Evolutionary conservation across 495 filamentous ascomycete species (phyloP).

Genomic region (Penicillium taxi): DNA sequence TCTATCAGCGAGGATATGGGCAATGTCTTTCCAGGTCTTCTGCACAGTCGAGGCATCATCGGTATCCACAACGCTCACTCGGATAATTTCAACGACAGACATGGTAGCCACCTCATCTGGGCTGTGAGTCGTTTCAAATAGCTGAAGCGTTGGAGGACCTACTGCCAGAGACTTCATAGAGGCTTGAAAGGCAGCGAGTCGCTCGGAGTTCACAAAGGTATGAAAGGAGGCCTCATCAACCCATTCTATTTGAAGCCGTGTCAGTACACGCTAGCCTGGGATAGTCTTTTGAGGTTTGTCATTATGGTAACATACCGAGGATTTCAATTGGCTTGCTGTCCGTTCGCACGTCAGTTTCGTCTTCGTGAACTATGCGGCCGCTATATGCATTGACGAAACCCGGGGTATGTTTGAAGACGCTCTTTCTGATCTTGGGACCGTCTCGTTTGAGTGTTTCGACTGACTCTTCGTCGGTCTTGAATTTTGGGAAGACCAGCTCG

Average conservation of each 20-base stretch:
- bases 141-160: conserved; percentile 4
- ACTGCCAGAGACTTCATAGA: background rate
- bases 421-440: conserved; percentile 1
- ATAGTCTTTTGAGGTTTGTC: no score
- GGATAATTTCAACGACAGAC: conserved; percentile 3
- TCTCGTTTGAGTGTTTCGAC: conserved; percentile 1
- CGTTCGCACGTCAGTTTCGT: conserved; percentile 5
- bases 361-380: conserved; percentile 4
- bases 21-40: background rate
- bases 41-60: background rate
- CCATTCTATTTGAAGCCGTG: conserved; percentile 2
- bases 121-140: conserved; percentile 3
- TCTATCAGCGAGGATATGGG: background rate
- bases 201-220: background rate
- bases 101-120: background rate
- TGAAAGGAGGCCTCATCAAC: conserved; percentile 3
- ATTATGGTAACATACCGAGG: no score
- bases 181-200: background rate
- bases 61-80: background rate
- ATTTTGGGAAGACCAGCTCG: conserved; percentile 3
- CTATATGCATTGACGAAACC: conserved; percentile 1
- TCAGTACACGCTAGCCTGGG: no score
- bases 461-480: conserved; percentile 2
- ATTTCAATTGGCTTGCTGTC: no score
- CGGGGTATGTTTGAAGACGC: conserved; percentile 4